phyloP scores from a whole-genome alignment of 768 basidiomycete genomes.

The Heimioporus sp. region DNA sequence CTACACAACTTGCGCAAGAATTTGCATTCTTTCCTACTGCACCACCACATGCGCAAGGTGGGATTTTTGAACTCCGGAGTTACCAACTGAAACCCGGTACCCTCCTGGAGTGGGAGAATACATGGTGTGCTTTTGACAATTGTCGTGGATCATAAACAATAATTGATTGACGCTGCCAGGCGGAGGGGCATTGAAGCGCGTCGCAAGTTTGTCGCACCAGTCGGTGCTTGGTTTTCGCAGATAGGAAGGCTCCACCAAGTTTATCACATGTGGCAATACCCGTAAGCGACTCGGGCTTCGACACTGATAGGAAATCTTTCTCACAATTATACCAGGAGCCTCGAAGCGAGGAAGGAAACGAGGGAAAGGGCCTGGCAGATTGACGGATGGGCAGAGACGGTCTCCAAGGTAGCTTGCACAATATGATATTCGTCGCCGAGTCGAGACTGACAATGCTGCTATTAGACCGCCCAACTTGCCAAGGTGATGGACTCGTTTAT shows the following conservation, averaged over 20 bases:
- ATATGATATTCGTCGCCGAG: slow-evolving; percentile 9
- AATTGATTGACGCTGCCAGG: slow-evolving; percentile 44
- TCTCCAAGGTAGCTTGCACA: slow-evolving; percentile 63
- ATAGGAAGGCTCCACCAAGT: slow-evolving; percentile 83
- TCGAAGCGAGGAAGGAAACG: slow-evolving; percentile 78
- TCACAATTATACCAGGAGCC: slow-evolving; percentile 43
- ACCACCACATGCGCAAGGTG: slow-evolving; percentile 83
- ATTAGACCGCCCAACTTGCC: slow-evolving; percentile 89
- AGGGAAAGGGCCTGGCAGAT: slow-evolving; percentile 92
- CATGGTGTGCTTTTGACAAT: slow-evolving; percentile 57
- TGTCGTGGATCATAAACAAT: neutral
- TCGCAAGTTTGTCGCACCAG: slow-evolving; percentile 77
- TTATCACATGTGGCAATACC: slow-evolving; percentile 98
- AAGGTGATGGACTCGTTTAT: slow-evolving; percentile 87
- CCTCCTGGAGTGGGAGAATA: slow-evolving; percentile 91
- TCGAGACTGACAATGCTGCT: slow-evolving; percentile 3
- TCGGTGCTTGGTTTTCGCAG: slow-evolving; percentile 93
- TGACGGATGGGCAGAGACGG: slow-evolving; percentile 94
- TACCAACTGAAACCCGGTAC: slow-evolving; percentile 89
- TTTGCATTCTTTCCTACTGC: slow-evolving; percentile 94
- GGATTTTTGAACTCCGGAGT: slow-evolving; percentile 89
- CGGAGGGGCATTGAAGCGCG: slow-evolving; percentile 93
- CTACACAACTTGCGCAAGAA: slow-evolving; percentile 83
- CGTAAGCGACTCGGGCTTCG: slow-evolving; percentile 51
- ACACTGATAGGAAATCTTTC: slow-evolving; percentile 6